Evolutionary conservation across 331 rosid species (phyloP), one percentile per base, ranked within the genome.

Genomic region (Erythrophleum ivorense): DNA sequence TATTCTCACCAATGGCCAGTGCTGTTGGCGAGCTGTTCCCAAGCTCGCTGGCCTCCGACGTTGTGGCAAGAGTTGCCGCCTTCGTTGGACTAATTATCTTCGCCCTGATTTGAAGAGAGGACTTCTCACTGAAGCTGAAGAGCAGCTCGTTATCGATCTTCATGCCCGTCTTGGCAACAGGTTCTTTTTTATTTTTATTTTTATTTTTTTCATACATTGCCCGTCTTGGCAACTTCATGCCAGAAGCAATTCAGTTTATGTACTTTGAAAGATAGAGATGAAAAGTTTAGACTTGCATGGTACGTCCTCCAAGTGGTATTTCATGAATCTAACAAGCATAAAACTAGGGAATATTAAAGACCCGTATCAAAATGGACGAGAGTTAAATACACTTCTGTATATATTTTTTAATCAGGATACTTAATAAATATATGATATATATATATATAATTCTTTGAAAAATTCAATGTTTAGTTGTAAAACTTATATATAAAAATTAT

Each of bases 11-110:
- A 95, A 93, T 86, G 98, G 98, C 24, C 98, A 95, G 92, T 95
- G 98, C 74, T 95, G 98, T 81, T 95, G 98, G 98, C 89, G 98
- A n/a, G 97, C 97, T 4, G 97, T 95, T 70, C 98, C 98, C 0
- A 95, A 95, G 78, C 98, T 95, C n/a, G 97, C 98, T 0, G 98
- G 98, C 6, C 98, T 93, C 45, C 87, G 87, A 21, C 98, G 98
- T 4, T 95, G 98, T 1, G 98, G 98, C 45, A 95, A 95, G 90
- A 95, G 98, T 78, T 95, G 98, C 80, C 88, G 98, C 12, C 98
- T 95, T 71, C 98, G 98, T 24, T 95, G 98, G 98, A 93, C 98
- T 14, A 95, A 95, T 73, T 93, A 95, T 81, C 98, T 95, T 48
- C 93, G 98, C 2, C 98, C 98, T 0, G 98, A 93, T 75, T 85